phyloP scores from a whole-genome alignment of 192 early-diverging fungal genomes.

The Coemansia sp. region DNA sequence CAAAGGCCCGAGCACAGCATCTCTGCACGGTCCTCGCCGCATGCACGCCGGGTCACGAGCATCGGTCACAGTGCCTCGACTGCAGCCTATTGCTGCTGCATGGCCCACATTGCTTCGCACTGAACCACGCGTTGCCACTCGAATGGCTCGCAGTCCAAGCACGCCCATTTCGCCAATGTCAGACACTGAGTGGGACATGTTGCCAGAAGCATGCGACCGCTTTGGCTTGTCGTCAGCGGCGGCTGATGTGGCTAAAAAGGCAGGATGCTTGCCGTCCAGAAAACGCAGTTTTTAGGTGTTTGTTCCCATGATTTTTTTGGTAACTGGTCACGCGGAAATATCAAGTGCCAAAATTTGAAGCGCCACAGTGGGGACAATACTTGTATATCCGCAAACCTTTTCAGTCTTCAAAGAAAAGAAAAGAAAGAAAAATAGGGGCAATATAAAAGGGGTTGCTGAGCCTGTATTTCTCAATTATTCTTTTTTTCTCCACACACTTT shows the following conservation, averaged over 20 bases:
- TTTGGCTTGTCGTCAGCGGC: background rate
- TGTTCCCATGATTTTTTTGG: too few species aligned
- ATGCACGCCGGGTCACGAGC: slow-evolving; percentile 3
- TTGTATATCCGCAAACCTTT: too few species aligned
- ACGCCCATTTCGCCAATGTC: slow-evolving; percentile 2
- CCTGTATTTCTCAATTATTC: too few species aligned
- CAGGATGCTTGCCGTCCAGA: background rate
- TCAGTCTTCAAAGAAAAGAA: too few species aligned
- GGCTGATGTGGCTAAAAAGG: background rate
- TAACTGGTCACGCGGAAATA: too few species aligned
- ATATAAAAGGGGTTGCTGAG: too few species aligned
- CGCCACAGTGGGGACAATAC: too few species aligned
- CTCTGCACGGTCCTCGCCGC: background rate
- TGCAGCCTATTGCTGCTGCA: slow-evolving; percentile 18
- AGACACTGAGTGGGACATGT: slow-evolving; percentile 13
- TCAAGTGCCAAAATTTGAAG: too few species aligned
- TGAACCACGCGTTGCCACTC: background rate
- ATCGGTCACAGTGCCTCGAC: slow-evolving; percentile 9
- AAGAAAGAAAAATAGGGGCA: too few species aligned
- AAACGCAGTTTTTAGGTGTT: background rate
- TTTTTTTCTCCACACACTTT: too few species aligned
- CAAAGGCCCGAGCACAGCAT: background rate
- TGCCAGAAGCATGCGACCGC: slow-evolving; percentile 5
- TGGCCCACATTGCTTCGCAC: background rate
- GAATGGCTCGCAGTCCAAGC: background rate